These are phyloP conservation scores for Cubamyces sp. DNA, from an alignment of 768 basidiomycete genomes.

Conservation along the genomic window DNA sequence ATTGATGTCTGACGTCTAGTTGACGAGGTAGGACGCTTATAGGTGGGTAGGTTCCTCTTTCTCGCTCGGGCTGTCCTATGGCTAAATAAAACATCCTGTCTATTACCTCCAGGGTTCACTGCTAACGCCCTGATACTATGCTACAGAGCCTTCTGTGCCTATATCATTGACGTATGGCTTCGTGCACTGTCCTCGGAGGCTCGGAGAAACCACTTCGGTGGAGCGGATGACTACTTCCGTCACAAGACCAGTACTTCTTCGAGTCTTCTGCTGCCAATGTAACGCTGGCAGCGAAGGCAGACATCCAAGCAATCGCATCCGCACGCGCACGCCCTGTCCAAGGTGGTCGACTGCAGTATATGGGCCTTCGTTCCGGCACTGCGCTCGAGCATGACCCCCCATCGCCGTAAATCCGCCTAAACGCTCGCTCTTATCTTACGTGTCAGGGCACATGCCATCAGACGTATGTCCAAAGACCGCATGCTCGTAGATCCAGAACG, in stretches of 20 bases:
- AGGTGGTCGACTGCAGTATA: not conserved
- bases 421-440: constrained; percentile 12
- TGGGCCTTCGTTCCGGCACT: not conserved
- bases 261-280: not conserved
- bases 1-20: too few species aligned
- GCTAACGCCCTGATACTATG: too few species aligned
- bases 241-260: not conserved
- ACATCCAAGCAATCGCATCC: not conserved
- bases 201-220: not conserved
- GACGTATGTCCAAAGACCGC: not conserved
- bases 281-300: not conserved
- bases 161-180: not conserved
- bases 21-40: too few species aligned
- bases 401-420: constrained; percentile 9
- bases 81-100: too few species aligned
- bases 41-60: too few species aligned
- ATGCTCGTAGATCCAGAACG: constrained; percentile 2
- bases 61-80: too few species aligned
- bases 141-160: not conserved
- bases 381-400: constrained; percentile 7
- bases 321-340: not conserved
- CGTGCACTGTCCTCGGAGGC: not conserved
- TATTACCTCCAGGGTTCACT: too few species aligned
- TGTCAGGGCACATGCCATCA: not conserved
- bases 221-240: constrained; percentile 4